These are phyloP conservation scores for Uncinocarpus reesii DNA, from an alignment of 2,329 filamentous ascomycete genomes.

Conservation along the genomic window DNA sequence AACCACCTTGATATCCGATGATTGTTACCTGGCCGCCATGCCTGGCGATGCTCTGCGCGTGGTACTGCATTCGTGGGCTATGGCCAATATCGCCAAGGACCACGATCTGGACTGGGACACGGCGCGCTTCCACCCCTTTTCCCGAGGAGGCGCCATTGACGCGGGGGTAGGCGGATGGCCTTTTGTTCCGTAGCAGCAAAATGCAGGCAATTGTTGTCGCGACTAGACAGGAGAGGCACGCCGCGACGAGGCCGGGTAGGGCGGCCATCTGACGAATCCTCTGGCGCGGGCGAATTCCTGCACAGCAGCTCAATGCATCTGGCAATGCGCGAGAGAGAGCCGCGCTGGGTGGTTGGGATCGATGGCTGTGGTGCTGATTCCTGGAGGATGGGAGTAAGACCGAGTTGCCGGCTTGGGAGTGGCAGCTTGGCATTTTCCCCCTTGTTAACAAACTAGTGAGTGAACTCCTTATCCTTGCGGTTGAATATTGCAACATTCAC, in stretches of 20 bases:
- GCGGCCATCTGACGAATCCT: neutral
- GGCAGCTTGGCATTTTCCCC: too few species aligned
- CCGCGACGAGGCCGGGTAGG: neutral
- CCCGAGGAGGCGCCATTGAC: neutral
- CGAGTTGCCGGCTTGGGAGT: too few species aligned
- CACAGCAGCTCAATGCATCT: too few species aligned
- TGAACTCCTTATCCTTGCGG: too few species aligned
- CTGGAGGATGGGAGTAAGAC: too few species aligned
- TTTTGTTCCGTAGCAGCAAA: neutral
- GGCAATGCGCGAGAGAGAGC: too few species aligned
- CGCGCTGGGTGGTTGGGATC: too few species aligned
- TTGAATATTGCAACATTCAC: neutral
- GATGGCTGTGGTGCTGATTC: too few species aligned
- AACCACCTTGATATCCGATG: slow-evolving; percentile 71
- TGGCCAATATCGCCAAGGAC: slow-evolving; percentile 92
- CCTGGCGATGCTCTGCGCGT: slow-evolving; percentile 81
- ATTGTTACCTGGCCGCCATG: slow-evolving; percentile 71
- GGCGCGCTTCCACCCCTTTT: neutral
- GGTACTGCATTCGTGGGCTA: slow-evolving; percentile 97
- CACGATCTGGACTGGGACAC: slow-evolving; percentile 45
- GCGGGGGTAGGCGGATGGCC: neutral
- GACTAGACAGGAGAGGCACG: neutral
- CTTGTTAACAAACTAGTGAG: too few species aligned
- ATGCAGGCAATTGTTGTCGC: neutral
- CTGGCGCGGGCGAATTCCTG: too few species aligned